phyloP scores from a whole-genome alignment of 345 rosid genomes.

The Hevea brasiliensis region DNA sequence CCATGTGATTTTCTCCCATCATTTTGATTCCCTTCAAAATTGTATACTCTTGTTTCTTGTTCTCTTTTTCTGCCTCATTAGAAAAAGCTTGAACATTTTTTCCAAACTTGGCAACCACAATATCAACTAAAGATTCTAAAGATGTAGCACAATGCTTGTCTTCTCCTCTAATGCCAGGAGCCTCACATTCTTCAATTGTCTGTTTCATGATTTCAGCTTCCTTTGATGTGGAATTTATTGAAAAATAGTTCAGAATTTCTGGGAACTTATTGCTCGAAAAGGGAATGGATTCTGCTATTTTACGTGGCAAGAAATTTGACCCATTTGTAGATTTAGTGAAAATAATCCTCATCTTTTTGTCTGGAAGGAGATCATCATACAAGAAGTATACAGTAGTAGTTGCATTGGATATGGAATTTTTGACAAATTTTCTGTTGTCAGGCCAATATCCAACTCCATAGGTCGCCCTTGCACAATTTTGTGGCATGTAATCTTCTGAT shows the following conservation, averaged over 20 bases:
- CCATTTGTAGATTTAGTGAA: background rate
- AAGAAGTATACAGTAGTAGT: constrained; percentile 1
- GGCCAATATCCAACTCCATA: background rate
- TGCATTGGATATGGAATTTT: background rate
- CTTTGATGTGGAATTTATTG: too few species aligned
- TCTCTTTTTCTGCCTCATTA: constrained; percentile 1
- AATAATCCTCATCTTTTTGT: background rate
- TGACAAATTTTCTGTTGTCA: background rate
- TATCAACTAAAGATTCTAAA: constrained; percentile 18
- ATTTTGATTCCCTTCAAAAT: too few species aligned
- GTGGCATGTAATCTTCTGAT: too few species aligned
- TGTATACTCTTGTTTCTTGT: constrained; percentile 7
- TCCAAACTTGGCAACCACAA: constrained; percentile 1
- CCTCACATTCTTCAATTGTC: constrained; percentile 14
- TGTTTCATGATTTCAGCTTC: too few species aligned
- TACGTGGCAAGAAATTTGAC: constrained; percentile 1
- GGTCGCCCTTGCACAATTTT: too few species aligned
- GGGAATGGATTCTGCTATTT: too few species aligned
- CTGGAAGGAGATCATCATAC: background rate
- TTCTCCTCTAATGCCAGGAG: constrained; percentile 19
- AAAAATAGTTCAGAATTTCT: too few species aligned
- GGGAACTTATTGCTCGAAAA: too few species aligned
- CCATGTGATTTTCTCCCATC: too few species aligned
- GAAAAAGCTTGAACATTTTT: background rate
- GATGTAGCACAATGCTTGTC: constrained; percentile 27